Percentiles rank a stretch among this genome's conserved stretches.
Conservation (phyloP, 768 basidiomycete species). For the Xerocomus spinulosus region DNA sequence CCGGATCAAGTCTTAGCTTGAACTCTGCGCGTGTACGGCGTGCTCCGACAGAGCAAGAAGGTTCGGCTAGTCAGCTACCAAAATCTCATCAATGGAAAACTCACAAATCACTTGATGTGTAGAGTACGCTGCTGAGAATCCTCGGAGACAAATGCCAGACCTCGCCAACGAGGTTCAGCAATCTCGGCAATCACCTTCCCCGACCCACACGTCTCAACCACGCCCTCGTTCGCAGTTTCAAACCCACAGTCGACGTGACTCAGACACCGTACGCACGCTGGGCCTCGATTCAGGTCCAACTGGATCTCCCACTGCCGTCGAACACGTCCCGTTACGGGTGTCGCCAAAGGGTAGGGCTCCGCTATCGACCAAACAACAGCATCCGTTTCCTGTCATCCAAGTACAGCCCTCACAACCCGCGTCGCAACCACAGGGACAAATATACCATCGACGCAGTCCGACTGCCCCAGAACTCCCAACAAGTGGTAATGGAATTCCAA, state of each 20-base stretch:
- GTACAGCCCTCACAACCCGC: conserved; percentile 19
- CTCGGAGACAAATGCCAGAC: conserved; percentile 16
- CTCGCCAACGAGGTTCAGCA: conserved; percentile 19
- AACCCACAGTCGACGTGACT: conserved; percentile 65
- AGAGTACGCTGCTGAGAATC: conserved; percentile 28
- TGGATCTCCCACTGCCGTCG: conserved; percentile 56
- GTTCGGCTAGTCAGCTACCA: conserved; percentile 19
- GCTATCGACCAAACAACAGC: conserved; percentile 24
- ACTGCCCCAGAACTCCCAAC: conserved; percentile 60
- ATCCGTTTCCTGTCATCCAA: conserved; percentile 26
- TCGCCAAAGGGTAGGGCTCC: conserved; percentile 28
- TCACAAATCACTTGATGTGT: conserved; percentile 8
- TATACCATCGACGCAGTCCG: conserved; percentile 62
- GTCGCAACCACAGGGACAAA: conserved; percentile 23
- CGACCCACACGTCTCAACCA: conserved; percentile 34
- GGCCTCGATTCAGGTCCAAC: conserved; percentile 34
- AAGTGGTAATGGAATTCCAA: conserved; percentile 22
- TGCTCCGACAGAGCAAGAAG: conserved; percentile 44
- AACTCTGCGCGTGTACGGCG: conserved; percentile 36
- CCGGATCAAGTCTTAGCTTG: conserved; percentile 43
- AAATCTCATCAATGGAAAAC: neutral
- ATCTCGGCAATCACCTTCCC: conserved; percentile 53
- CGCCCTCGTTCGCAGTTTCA: conserved; percentile 31
- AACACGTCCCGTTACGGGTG: conserved; percentile 30
- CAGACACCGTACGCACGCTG: conserved; percentile 64